Evolutionary conservation across 768 basidiomycete genomes (phyloP).

Genomic region (Pleurotus salmoneostramineus): DNA sequence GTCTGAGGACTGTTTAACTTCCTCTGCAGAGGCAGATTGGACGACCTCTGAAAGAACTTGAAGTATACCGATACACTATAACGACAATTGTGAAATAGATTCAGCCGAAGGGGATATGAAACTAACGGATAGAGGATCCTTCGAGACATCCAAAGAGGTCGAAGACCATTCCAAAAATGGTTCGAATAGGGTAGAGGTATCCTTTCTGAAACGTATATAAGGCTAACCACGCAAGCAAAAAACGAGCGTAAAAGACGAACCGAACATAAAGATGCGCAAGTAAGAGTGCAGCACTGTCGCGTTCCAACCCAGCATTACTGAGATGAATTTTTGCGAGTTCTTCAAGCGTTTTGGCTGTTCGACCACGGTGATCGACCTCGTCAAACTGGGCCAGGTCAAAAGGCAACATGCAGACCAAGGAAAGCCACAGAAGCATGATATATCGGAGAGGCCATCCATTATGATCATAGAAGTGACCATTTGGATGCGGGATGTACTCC

Average conservation of each 20-base stretch:
- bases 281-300: constrained; percentile 79
- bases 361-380: constrained; percentile 43
- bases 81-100: neutral
- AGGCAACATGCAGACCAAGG: constrained; percentile 89
- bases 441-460: constrained; percentile 81
- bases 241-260: constrained; percentile 30
- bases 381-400: constrained; percentile 90
- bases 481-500: constrained; percentile 50
- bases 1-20: constrained; percentile 39
- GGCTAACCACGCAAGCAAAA: neutral
- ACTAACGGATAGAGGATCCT: constrained; percentile 50
- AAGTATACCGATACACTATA: constrained; percentile 63
- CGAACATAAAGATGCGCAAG: constrained; percentile 80
- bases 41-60: constrained; percentile 68
- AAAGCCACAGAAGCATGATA: constrained; percentile 87
- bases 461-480: constrained; percentile 35
- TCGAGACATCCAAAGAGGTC: constrained; percentile 29
- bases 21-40: constrained; percentile 57
- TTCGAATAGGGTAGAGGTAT: constrained; percentile 45
- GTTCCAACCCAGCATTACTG: constrained; percentile 72
- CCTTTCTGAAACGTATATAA: constrained; percentile 41
- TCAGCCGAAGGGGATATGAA: constrained; percentile 4
- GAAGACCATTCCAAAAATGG: constrained; percentile 49
- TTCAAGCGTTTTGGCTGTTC: constrained; percentile 58
- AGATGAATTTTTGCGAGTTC: constrained; percentile 54